Base-by-base conservation (phyloP, 768 basidiomycete genomes). In the Cyathus striatus region DNA sequence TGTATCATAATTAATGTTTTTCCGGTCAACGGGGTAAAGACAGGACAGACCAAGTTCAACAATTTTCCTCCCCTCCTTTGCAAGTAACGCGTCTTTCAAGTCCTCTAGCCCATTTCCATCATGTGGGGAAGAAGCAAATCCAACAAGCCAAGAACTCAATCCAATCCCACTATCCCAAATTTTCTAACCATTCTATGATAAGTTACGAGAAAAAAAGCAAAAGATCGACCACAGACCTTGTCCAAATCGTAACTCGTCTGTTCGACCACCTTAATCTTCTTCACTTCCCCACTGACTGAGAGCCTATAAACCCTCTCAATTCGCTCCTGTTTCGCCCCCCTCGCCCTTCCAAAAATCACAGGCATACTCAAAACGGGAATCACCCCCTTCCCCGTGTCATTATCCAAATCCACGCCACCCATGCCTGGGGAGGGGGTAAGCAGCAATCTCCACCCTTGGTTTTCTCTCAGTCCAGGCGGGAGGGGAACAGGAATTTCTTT, bases 121-220 rank as follows among this genome's bases (percentile, higher is more conserved):
- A 2, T 14, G 13, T 17, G 18, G 14, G 37, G 41, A 14, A 54
- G 37, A 12, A 24, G 26, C 24, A 46, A 33, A 10, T 4, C 36
- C 61, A 22, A 76, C 66, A 3, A 95, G 65, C 88, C 88, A 93
- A 2, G 90, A 77, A 44, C 86, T 83, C 16, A 93, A 64, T 5
- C 88, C 91, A 37, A 95, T 73, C 2, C 93, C 93, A 33, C 91
- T 93, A 58, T 95, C 92, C 93, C 93, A 96, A 42, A 95, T 76
- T 90, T 95, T 95, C 93, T 95, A 66, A 24, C 53, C 41, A 59
- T 56, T 30, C 50, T 58, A n/a, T n/a, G n/a, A n/a, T n/a, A n/a
- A n/a, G n/a, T n/a, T n/a, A n/a, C n/a, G n/a, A n/a, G n/a, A n/a
- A n/a, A n/a, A n/a, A n/a, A n/a, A n/a, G n/a, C n/a, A n/a, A n/a